Evolutionary conservation across 2,329 filamentous ascomycete genomes (phyloP).

Genomic region (Lachnellula subtilissima): DNA sequence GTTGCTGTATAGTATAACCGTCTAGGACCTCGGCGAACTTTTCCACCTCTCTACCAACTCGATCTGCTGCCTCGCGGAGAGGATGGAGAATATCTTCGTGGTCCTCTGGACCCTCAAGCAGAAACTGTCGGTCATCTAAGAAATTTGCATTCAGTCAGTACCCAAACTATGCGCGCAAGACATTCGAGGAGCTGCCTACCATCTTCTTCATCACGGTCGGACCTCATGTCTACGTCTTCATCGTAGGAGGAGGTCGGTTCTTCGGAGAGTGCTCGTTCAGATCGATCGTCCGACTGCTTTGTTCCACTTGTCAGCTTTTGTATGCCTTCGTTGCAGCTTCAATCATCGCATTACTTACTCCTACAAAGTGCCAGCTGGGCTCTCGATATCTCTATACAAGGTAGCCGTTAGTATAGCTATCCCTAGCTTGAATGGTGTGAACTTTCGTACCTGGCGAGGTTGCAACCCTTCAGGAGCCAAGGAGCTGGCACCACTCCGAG

Average conservation of each 20-base stretch:
- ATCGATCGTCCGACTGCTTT: slow-evolving; percentile 22
- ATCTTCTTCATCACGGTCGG: slow-evolving; percentile 28
- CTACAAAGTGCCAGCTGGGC: slow-evolving; percentile 29
- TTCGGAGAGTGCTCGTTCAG: slow-evolving; percentile 29
- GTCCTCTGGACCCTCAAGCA: slow-evolving; percentile 34
- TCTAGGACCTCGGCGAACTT: slow-evolving; percentile 80
- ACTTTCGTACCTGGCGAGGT: slow-evolving; percentile 14
- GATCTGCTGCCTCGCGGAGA: slow-evolving; percentile 60
- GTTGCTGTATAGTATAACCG: slow-evolving; percentile 56
- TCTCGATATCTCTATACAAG: slow-evolving; percentile 26
- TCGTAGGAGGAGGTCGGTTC: slow-evolving; percentile 29
- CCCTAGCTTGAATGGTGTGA: not conserved
- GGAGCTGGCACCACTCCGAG: slow-evolving; percentile 20
- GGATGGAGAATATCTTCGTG: slow-evolving; percentile 49
- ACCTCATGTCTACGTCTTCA: slow-evolving; percentile 33
- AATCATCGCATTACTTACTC: slow-evolving; percentile 16
- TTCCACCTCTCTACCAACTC: slow-evolving; percentile 77
- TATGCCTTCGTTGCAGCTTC: not conserved
- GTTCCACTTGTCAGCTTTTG: not conserved
- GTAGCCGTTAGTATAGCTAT: slow-evolving; percentile 13
- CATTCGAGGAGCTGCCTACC: slow-evolving; percentile 20
- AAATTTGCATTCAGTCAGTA: not conserved
- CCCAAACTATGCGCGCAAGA: not conserved
- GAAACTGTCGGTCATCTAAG: slow-evolving; percentile 16
- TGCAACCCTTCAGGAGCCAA: slow-evolving; percentile 17